Evolutionary conservation across 2,329 filamentous ascomycete genomes (phyloP).

Genomic region (Paradendryphiella salina): DNA sequence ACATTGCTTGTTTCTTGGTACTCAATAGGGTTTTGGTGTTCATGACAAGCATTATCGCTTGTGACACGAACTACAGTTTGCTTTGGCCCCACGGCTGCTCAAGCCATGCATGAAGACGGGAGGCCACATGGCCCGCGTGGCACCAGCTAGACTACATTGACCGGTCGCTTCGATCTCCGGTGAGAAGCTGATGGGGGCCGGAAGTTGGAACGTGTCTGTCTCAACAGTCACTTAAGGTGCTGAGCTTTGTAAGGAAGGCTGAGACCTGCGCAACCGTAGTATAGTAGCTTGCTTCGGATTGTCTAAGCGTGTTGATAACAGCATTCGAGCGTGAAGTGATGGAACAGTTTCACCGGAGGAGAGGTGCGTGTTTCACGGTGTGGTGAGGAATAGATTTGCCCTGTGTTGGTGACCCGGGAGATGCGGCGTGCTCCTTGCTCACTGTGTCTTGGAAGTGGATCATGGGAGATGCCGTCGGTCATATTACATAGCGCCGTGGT

Average conservation of each 20-base stretch:
- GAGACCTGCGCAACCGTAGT: neutral
- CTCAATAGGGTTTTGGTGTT: too few species aligned
- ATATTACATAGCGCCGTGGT: neutral
- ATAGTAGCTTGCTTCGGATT: too few species aligned
- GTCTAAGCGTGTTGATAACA: too few species aligned
- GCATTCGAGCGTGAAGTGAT: too few species aligned
- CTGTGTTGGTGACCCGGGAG: neutral
- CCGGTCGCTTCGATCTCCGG: slow-evolving; percentile 11
- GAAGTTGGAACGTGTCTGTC: neutral
- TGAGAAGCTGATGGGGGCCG: slow-evolving; percentile 5
- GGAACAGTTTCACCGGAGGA: neutral
- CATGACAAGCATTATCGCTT: neutral
- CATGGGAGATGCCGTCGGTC: too few species aligned
- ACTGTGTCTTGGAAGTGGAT: too few species aligned
- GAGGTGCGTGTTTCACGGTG: neutral
- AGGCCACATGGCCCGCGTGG: slow-evolving; percentile 5
- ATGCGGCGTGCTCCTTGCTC: neutral
- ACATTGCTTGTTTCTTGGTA: neutral
- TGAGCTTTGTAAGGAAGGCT: neutral
- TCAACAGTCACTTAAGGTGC: neutral
- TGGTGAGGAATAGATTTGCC: neutral
- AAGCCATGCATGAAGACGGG: neutral
- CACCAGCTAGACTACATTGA: neutral
- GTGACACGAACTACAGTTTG: neutral
- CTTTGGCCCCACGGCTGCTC: neutral